Base-by-base conservation (phyloP, 139 green algal genomes). In the Micromonas commoda region DNA sequence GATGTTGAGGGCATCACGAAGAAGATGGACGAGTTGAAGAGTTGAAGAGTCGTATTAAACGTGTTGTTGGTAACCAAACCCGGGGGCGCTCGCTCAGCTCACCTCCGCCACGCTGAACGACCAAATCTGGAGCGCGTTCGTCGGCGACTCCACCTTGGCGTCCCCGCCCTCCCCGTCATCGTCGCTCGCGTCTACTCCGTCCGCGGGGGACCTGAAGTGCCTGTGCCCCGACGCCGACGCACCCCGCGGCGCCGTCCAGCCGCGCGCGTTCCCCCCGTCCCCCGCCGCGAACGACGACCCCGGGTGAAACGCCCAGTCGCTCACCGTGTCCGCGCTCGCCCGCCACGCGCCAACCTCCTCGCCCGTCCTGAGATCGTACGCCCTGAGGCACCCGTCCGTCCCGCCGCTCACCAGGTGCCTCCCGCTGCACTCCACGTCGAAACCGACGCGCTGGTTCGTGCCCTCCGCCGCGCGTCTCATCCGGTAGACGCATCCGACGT, bases 401-500 rank as follows among this genome's bases (percentile, higher is more conserved):
- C 84, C 85, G 38, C 85, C 88, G 63, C 9, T 21, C 9, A 70
- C 85, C 28, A 97, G 78, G 77, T 97, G 91, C 3, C 89, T 77
- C 6, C 93, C 93, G 31, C 85, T 88, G 0, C 92, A 89, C 74
- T 97, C 93, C n/a, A 97, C 91, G 77, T 93, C 88, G 80, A 97
- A 97, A 32, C 84, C 79, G n/a, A 97, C 91, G 24, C 90, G 86
- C 89, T 97, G 93, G 80, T 97, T 97, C 32, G 93, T 97, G 38
- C 20, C 71, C 0, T 28, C 63, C 0, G 81, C 89, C 31, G 81
- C 64, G 0, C 91, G 82, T 33, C 76, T 51, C 74, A 97, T 66
- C 38, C 66, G 76, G 83, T 96, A 97, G 63, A 96, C 34, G 20
- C 5, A 9, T 4, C 63, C 63, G 20, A 24, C 85, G 29, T 72